Conservation (phyloP, 106 monocot genomes). For the Acanthochlamys bracteata region DNA sequence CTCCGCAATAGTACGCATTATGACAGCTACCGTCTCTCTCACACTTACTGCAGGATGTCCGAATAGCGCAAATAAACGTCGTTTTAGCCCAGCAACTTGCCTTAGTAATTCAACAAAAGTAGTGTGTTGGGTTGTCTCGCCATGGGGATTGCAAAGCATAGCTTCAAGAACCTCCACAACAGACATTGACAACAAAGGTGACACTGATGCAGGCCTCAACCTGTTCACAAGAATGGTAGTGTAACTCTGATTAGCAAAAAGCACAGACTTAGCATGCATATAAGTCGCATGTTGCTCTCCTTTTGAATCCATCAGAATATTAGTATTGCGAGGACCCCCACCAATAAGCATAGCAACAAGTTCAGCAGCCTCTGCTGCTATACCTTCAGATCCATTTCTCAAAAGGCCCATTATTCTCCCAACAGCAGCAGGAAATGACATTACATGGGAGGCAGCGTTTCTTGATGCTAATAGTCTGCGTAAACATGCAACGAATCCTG, state of each 20-base stretch:
- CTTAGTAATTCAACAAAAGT: constrained; percentile 95
- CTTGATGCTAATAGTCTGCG: constrained; percentile 85
- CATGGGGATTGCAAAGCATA: constrained; percentile 94
- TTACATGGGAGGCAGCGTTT: constrained; percentile 91
- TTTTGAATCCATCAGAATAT: constrained; percentile 52
- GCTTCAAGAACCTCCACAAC: constrained; percentile 94
- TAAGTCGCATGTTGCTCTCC: constrained; percentile 94
- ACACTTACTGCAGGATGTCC: constrained; percentile 97
- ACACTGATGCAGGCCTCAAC: constrained; percentile 76
- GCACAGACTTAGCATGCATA: constrained; percentile 95
- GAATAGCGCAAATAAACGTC: constrained; percentile 85
- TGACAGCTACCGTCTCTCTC: constrained; percentile 83
- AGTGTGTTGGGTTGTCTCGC: constrained; percentile 95
- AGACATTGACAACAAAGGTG: constrained; percentile 89
- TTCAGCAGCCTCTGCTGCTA: constrained; percentile 80
- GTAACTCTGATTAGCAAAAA: constrained; percentile 73
- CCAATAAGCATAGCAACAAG: constrained; percentile 94
- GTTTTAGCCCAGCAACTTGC: constrained; percentile 85
- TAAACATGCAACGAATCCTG: constrained; percentile 89
- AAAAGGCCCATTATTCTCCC: constrained; percentile 95
- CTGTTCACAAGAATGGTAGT: constrained; percentile 79
- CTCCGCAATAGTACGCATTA: constrained; percentile 98
- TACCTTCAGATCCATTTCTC: constrained; percentile 94
- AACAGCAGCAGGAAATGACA: constrained; percentile 99
- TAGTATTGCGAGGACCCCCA: constrained; percentile 76